Evolutionary conservation across 306 rosid genomes (phyloP).

Genomic region (Nissolia schottii): DNA sequence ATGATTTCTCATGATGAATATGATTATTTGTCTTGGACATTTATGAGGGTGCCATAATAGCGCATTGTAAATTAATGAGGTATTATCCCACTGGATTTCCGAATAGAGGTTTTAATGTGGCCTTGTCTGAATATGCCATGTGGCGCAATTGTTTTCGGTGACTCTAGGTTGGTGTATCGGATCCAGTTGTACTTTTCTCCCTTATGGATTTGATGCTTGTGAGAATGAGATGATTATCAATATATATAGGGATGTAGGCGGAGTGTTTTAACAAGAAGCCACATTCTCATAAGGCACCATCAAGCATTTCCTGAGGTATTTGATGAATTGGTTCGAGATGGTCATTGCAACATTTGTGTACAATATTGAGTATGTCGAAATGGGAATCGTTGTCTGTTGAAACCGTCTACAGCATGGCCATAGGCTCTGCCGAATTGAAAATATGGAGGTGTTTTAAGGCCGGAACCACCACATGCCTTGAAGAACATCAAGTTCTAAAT

Average conservation of each 20-base stretch:
- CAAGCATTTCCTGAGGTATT: constrained; percentile 14
- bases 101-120: no score
- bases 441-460: not conserved
- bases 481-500: not conserved
- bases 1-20: constrained; percentile 1
- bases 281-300: constrained; percentile 3
- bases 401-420: not conserved
- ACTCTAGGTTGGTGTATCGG: no score
- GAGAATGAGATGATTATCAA: no score
- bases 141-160: no score
- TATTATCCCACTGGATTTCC: no score
- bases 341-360: not conserved
- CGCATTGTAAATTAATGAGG: constrained; percentile 16
- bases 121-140: no score
- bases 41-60: not conserved
- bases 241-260: constrained; percentile 25
- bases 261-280: not conserved
- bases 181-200: no score
- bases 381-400: not conserved
- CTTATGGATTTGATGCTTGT: no score
- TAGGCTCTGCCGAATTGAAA: not conserved
- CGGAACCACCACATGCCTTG: not conserved
- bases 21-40: not conserved
- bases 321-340: constrained; percentile 1
- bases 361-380: not conserved